Percentiles rank a stretch among this genome's conserved stretches.
These are phyloP conservation scores for Cladosporium cucumerinum DNA, from an alignment of 2,329 filamentous ascomycete species.

Conservation along the genomic window DNA sequence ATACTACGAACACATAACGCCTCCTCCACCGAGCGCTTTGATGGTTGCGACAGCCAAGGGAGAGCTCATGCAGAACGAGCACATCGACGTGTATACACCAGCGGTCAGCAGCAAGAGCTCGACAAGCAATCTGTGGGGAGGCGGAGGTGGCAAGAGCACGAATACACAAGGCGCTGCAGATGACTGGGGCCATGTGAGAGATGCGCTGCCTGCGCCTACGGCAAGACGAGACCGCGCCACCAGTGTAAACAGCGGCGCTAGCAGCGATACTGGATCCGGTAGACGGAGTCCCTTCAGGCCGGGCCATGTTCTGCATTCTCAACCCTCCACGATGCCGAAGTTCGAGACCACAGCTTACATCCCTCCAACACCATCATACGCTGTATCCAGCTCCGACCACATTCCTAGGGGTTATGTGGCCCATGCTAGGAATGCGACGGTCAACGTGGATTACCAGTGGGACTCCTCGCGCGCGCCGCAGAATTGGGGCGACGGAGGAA, in stretches of 20 bases:
- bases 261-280: slow-evolving; percentile 22
- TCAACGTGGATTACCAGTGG: slow-evolving; percentile 91
- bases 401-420: slow-evolving; percentile 87
- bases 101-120: slow-evolving; percentile 37
- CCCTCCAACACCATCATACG: slow-evolving; percentile 76
- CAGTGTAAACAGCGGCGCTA: slow-evolving; percentile 33
- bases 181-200: slow-evolving; percentile 29
- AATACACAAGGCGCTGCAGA: slow-evolving; percentile 23
- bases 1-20: slow-evolving; percentile 90
- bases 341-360: slow-evolving; percentile 54
- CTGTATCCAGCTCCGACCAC: slow-evolving; percentile 71
- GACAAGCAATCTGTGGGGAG: slow-evolving; percentile 47
- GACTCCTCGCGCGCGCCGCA: slow-evolving; percentile 79
- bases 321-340: slow-evolving; percentile 30
- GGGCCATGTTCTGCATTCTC: slow-evolving; percentile 25
- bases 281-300: slow-evolving; percentile 29
- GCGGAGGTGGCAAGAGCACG: slow-evolving; percentile 26
- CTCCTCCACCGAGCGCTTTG: slow-evolving; percentile 77
- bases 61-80: slow-evolving; percentile 74
- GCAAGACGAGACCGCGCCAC: slow-evolving; percentile 47
- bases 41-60: slow-evolving; percentile 90
- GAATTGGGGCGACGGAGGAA: slow-evolving; percentile 82
- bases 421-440: slow-evolving; percentile 83
- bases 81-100: slow-evolving; percentile 46
- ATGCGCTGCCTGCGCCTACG: slow-evolving; percentile 35